phyloP scores from a whole-genome alignment of 2,329 filamentous ascomycete genomes.

The Ceratocystiopsis sp. region DNA sequence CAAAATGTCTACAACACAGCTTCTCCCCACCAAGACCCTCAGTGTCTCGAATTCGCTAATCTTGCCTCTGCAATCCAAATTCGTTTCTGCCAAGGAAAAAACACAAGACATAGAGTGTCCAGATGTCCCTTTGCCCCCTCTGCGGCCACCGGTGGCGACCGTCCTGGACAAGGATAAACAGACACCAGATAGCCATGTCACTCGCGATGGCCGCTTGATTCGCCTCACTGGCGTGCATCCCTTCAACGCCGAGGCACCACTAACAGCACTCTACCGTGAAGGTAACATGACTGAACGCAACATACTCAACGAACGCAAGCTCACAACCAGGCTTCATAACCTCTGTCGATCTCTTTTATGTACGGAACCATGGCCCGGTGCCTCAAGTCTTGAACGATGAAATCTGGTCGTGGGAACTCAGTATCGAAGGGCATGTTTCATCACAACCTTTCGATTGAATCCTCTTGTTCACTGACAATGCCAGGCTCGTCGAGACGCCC shows the following conservation, averaged over 20 bases:
- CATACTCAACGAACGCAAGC: too few species aligned
- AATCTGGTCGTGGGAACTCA: slow-evolving; percentile 65
- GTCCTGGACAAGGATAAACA: slow-evolving; percentile 1
- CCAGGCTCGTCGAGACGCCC: slow-evolving; percentile 52
- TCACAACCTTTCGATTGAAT: background rate
- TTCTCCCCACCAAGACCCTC: too few species aligned
- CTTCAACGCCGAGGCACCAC: slow-evolving; percentile 76
- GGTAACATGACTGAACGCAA: background rate
- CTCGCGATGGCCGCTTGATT: slow-evolving; percentile 65
- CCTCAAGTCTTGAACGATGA: slow-evolving; percentile 57
- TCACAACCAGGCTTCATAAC: slow-evolving; percentile 53
- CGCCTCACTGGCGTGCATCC: slow-evolving; percentile 77
- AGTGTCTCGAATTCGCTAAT: too few species aligned
- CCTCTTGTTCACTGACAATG: background rate
- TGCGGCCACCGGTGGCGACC: background rate
- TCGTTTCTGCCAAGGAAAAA: too few species aligned
- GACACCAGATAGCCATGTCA: slow-evolving; percentile 70
- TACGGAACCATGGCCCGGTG: slow-evolving; percentile 76
- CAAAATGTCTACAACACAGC: too few species aligned
- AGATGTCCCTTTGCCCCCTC: background rate
- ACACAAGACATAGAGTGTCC: background rate
- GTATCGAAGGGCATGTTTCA: slow-evolving; percentile 46
- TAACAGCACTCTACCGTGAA: slow-evolving; percentile 59
- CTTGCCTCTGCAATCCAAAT: too few species aligned
- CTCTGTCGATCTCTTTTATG: slow-evolving; percentile 76